Percentiles rank a stretch among this genome's conserved stretches.
Evolutionary conservation across 2,329 filamentous ascomycete species (phyloP).

Genomic region (Metarhizium guizhouense): DNA sequence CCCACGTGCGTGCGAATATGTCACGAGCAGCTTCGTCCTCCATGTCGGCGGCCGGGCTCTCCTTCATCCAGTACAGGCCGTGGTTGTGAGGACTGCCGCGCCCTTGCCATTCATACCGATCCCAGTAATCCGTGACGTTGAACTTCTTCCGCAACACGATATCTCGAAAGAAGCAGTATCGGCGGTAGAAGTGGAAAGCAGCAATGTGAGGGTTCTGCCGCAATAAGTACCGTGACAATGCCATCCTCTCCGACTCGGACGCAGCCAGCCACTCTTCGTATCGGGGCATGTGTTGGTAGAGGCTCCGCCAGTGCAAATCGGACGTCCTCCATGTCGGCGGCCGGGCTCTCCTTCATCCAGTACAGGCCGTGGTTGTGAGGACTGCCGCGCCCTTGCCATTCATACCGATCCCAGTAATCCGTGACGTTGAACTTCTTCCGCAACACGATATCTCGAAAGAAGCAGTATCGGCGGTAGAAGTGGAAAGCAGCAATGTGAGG

Average conservation of each 20-base stretch:
- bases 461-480: constrained; percentile 3
- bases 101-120: too few species aligned
- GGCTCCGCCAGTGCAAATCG: too few species aligned
- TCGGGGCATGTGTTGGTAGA: too few species aligned
- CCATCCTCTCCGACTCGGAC: too few species aligned
- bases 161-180: constrained; percentile 2
- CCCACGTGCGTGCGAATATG: not conserved
- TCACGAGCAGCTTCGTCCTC: not conserved
- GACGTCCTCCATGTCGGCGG: not conserved
- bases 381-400: not conserved
- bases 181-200: constrained; percentile 3
- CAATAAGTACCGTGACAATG: too few species aligned
- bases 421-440: constrained; percentile 3
- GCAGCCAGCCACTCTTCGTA: too few species aligned
- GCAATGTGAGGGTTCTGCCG: not conserved
- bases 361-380: constrained; percentile 4
- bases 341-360: not conserved
- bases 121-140: not conserved
- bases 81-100: constrained; percentile 2
- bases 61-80: constrained; percentile 4
- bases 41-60: not conserved
- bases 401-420: not conserved
- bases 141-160: constrained; percentile 4
- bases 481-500: constrained; percentile 2
- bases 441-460: constrained; percentile 2